These are phyloP conservation scores for Phellinidium pouzarii DNA, from an alignment of 1,284 basidiomycete species.

Conservation along the genomic window DNA sequence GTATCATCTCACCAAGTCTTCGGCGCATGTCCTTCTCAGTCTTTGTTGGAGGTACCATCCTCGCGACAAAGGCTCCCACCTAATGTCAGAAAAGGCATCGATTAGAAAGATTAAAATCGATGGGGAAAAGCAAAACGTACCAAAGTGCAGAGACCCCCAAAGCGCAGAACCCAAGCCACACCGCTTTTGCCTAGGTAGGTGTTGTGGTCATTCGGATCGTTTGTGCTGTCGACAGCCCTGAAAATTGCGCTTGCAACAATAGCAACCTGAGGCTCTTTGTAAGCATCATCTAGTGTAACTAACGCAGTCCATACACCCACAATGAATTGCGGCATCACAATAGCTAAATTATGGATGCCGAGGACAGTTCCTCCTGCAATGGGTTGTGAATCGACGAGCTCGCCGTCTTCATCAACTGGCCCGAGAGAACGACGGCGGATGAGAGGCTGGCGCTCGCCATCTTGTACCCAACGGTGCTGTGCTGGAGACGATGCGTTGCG, in stretches of 20 bases:
- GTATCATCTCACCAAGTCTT: slow-evolving; percentile 72
- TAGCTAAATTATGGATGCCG: slow-evolving; percentile 92
- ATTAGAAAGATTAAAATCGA: slow-evolving; percentile 1
- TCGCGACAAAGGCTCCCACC: slow-evolving; percentile 66
- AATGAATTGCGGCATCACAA: slow-evolving; percentile 88
- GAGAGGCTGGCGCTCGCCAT: slow-evolving; percentile 55
- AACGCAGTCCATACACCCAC: slow-evolving; percentile 40
- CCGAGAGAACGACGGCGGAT: slow-evolving; percentile 63
- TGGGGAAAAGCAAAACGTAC: slow-evolving; percentile 30
- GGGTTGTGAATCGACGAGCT: slow-evolving; percentile 41
- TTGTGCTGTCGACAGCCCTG: slow-evolving; percentile 59
- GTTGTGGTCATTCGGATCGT: slow-evolving; percentile 38
- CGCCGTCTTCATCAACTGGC: slow-evolving; percentile 40
- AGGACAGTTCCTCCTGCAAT: slow-evolving; percentile 90
- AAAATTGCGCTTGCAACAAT: slow-evolving; percentile 88
- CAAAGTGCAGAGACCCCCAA: slow-evolving; percentile 82
- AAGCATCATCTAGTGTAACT: background rate
- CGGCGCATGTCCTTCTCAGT: slow-evolving; percentile 85
- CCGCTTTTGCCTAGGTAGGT: slow-evolving; percentile 78
- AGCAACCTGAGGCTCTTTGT: slow-evolving; percentile 58
- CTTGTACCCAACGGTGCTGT: slow-evolving; percentile 22
- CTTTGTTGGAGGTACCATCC: slow-evolving; percentile 78
- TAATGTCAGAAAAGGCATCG: slow-evolving; percentile 21
- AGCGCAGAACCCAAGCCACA: slow-evolving; percentile 89
- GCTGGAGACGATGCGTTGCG: slow-evolving; percentile 41